Conservation (phyloP, 257 asterid species). For the Solanum chmielewskii region DNA sequence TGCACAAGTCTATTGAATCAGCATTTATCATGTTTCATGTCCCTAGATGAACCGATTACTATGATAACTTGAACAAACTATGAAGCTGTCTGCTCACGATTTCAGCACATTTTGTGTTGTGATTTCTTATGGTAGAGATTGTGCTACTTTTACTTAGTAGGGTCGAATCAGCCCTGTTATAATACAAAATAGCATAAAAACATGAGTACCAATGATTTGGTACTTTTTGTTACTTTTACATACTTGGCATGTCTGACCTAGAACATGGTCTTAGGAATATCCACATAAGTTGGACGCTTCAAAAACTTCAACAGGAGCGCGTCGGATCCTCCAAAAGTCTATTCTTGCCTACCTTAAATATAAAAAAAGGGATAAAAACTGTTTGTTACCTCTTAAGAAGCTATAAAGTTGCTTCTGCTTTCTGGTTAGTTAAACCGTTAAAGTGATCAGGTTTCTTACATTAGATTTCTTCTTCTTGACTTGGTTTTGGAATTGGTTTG, state of each 20-base stretch:
- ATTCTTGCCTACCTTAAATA: not conserved
- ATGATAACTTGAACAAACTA: not conserved
- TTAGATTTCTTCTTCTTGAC: not conserved
- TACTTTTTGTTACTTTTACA: not conserved
- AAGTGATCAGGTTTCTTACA: not conserved
- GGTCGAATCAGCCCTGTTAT: not conserved
- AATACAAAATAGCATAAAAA: not conserved
- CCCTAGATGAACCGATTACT: not conserved
- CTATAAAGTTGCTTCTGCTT: not conserved
- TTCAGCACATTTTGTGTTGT: not conserved
- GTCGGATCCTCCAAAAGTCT: not conserved
- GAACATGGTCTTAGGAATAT: not conserved
- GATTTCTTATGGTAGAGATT: not conserved
- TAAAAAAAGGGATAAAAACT: not conserved
- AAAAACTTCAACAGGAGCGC: not conserved
- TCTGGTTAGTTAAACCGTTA: not conserved
- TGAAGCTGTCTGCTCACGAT: not conserved
- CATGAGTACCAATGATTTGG: not conserved
- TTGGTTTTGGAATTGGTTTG: not conserved
- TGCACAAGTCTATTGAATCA: not conserved
- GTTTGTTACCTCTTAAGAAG: not conserved
- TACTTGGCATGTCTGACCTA: not conserved
- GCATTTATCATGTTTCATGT: not conserved
- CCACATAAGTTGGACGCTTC: not conserved
- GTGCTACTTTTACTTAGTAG: not conserved